Conservation (phyloP, 257 asterid species). For the Leonotis leonurus region DNA sequence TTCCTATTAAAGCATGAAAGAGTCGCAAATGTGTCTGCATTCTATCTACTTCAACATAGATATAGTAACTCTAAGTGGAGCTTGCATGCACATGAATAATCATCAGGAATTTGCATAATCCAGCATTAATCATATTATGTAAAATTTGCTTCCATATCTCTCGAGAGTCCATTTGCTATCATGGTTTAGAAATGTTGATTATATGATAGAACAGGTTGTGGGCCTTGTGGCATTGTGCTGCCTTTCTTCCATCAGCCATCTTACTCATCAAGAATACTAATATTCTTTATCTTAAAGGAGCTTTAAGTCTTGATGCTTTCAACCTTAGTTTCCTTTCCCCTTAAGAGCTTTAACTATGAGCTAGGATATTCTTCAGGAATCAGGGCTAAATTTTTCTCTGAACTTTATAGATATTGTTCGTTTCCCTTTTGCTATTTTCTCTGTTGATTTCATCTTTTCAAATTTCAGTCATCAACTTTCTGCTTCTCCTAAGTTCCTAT, state of each 20-base stretch:
- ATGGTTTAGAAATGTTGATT: too few relatives aligned
- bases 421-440: not conserved
- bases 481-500: not conserved
- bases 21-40: conserved; percentile 1
- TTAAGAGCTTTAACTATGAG: too few relatives aligned
- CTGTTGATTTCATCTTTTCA: not conserved
- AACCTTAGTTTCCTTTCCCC: too few relatives aligned
- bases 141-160: too few relatives aligned
- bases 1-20: conserved; percentile 3
- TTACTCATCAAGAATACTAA: too few relatives aligned
- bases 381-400: not conserved
- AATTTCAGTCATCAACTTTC: not conserved
- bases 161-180: not conserved
- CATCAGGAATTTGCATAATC: not conserved
- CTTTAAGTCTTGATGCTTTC: too few relatives aligned
- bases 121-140: too few relatives aligned
- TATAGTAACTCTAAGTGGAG: not conserved
- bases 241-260: too few relatives aligned
- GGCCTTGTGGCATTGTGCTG: too few relatives aligned
- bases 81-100: conserved; percentile 11
- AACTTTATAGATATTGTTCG: not conserved
- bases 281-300: too few relatives aligned
- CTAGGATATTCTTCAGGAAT: not conserved
- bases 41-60: not conserved
- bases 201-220: too few relatives aligned